Base-by-base conservation (phyloP, 2,329 filamentous ascomycete genomes). In the Clonostachys sp. region DNA sequence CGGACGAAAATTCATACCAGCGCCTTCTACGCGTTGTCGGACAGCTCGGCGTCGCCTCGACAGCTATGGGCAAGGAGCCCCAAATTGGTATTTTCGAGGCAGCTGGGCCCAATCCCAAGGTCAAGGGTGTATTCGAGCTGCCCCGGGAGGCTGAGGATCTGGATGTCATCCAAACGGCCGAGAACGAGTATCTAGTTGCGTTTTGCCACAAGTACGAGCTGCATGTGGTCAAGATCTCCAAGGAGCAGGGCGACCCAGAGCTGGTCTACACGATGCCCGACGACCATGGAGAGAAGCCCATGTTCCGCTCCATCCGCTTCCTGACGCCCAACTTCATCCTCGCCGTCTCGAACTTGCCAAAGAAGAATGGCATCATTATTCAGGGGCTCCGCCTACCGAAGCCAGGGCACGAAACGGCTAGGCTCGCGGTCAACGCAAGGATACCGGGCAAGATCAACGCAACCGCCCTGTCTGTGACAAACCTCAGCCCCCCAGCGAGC, bases 201-300 rank as follows among this genome's bases (percentile, higher is more conserved):
- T 96, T 90, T 65, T 91, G 87, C 65, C 84, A 87, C 57, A 84
- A 89, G 53, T 74, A 86, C 60, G 83, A 90, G 54, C 76, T 97
- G 44, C 87, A 84, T 65, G 70, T 86, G 35, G 75, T 87, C 56
- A 78, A 80, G 34, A 66, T 89, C 40, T 72, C 63, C 54, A 75
- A 71, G 58, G 66, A 69, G 41, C 58, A 67, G 38, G 58, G 67
- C n/a, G 73, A 76, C 24, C 77, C 80, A 5, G 61, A 68, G 52
- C 65, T 66, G 61, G 77, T 78, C 55, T 91, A 72, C 72, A 78
- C 70, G 20, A 77, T 82, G 52, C 71, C 77, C 39, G 65, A 71
- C 30, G 70, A 76, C 47, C 70, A 72, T 41, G 65, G 67, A 3
- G 61, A 61, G 39, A 70, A 74, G 46, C 77, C 81, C 2, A 61